A percentile compares a stretch with the other conserved stretches of the same genome.
Conservation (phyloP, 495 filamentous ascomycete species). For the Penicillium manginii region DNA sequence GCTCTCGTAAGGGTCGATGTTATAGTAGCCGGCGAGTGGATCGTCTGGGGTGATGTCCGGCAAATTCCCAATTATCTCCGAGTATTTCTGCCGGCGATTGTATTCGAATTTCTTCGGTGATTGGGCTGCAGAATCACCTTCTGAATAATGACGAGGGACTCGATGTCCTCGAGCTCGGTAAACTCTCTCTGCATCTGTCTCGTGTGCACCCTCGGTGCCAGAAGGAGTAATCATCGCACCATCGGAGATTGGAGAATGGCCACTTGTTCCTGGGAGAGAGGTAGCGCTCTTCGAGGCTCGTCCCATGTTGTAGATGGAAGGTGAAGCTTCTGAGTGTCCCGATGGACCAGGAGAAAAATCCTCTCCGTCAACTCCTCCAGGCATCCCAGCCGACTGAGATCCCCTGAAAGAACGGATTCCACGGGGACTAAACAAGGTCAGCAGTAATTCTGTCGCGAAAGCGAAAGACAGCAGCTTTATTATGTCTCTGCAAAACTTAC, state of each 20-base stretch:
- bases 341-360: constrained; percentile 18
- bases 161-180: constrained; percentile 25
- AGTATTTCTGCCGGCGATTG: constrained; percentile 31
- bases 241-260: constrained; percentile 44
- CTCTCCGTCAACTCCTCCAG: constrained; percentile 30
- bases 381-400: constrained; percentile 24
- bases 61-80: constrained; percentile 40
- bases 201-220: constrained; percentile 30
- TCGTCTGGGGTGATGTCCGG: constrained; percentile 41
- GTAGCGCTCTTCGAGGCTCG: constrained; percentile 41
- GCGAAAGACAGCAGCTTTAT: not conserved
- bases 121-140: constrained; percentile 22
- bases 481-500: constrained; percentile 54
- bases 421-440: constrained; percentile 37
- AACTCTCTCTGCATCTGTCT: constrained; percentile 34
- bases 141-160: constrained; percentile 18
- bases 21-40: constrained; percentile 60
- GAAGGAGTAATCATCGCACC: constrained; percentile 35
- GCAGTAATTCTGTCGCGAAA: constrained; percentile 1
- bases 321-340: constrained; percentile 35
- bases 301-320: constrained; percentile 38
- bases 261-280: constrained; percentile 39
- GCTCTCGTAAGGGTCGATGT: constrained; percentile 63
- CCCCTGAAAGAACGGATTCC: constrained; percentile 39
- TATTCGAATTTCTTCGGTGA: constrained; percentile 16